Evolutionary conservation across 1,139 yeast genomes (phyloP), one percentile per base, ranked within the genome.

Genomic region (Candida tropicalis): DNA sequence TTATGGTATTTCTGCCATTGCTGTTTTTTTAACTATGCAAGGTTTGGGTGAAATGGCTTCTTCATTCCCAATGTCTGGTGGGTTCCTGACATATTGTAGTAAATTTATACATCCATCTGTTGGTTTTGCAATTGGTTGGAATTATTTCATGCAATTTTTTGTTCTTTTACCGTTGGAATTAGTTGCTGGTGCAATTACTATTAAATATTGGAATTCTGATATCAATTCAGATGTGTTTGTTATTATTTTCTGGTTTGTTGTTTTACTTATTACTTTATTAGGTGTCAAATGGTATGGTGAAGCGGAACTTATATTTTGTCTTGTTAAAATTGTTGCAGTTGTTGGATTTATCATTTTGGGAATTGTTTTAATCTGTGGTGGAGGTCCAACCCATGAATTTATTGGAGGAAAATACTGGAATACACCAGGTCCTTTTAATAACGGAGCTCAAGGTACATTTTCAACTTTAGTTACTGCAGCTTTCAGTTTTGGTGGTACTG

Each of bases 201-300:
- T 69, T 51, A 60, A 66, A 50, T 72, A 66, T 49, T 71, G 77
- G 77, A 70, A 63, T 43, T 45, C 57, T 1, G 51, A 56, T 10
- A 53, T 70, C 9, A 70, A 70, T 43, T 63, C 75, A 0, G 76
- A 65, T 49, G 66, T 68, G 2, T 72, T 69, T 56, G 74, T 68
- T 8, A 60, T 65, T 5, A 59, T 70, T 9, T 68, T 72, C 43
- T 71, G 71, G 65, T 48, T 67, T 8, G 50, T 58, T 2, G 66
- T 71, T 27, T 56, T 70, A 10, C 54, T 63, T 34, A 68, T 72
- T 31, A 71, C 73, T 16, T 56, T 70, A 41, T 56, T 72, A 27
- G 75, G 75, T 5, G 75, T 69, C 6, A 61, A 63, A 48, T 73
- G 73, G 5, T 72, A 70, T 50, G 77, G 77, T 35, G 77, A 72